These are phyloP conservation scores for Dendrobium huoshanense DNA, from an alignment of 106 monocot genomes.

Conservation along the genomic window DNA sequence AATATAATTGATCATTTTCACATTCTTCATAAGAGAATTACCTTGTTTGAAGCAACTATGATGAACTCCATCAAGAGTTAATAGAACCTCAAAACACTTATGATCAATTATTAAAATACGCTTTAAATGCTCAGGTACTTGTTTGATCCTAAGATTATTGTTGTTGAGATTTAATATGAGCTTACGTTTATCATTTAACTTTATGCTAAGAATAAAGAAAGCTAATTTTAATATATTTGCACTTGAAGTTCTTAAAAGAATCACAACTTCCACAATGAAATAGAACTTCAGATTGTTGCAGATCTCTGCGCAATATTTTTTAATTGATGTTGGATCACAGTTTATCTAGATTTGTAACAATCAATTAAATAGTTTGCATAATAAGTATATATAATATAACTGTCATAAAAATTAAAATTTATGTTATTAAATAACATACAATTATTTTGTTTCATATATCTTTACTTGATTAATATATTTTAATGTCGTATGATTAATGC, in stretches of 20 bases:
- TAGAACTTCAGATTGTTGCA: conserved; percentile 69
- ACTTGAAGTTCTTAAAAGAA: conserved; percentile 76
- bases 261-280: background rate
- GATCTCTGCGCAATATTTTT: conserved; percentile 67
- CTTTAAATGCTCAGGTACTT: conserved; percentile 66
- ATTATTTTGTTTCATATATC: conserved; percentile 94
- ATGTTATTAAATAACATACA: conserved; percentile 34
- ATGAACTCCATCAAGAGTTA: conserved; percentile 55
- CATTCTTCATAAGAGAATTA: conserved; percentile 64
- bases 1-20: conserved; percentile 8
- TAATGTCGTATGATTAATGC: conserved; percentile 89
- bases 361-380: background rate
- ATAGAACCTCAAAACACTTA: conserved; percentile 46
- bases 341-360: conserved; percentile 50
- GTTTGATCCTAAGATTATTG: background rate
- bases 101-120: conserved; percentile 42
- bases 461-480: conserved; percentile 98
- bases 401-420: background rate
- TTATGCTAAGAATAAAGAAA: background rate
- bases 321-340: conserved; percentile 80
- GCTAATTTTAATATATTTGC: background rate
- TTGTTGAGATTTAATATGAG: background rate
- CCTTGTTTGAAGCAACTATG: conserved; percentile 59
- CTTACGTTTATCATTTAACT: background rate
- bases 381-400: background rate